phyloP scores from a whole-genome alignment of 768 basidiomycete species.

The Termitomyces sp. region DNA sequence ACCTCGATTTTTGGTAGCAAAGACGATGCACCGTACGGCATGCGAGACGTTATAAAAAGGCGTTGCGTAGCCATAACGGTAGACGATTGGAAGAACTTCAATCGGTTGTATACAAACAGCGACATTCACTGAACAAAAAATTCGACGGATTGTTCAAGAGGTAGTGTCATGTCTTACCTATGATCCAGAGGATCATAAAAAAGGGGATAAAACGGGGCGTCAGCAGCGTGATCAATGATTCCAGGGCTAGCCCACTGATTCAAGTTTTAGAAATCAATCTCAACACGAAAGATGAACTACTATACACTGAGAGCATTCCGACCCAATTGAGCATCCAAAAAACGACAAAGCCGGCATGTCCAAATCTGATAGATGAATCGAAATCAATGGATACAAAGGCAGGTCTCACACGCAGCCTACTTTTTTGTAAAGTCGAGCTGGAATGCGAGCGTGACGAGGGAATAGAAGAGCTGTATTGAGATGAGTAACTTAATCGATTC shows the following conservation, averaged over 20 bases:
- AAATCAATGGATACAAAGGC: background rate
- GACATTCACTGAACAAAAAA: conserved; percentile 42
- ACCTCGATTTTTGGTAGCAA: conserved; percentile 47
- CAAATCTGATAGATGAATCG: conserved; percentile 30
- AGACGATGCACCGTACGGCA: conserved; percentile 57
- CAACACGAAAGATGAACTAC: background rate
- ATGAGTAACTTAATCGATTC: background rate
- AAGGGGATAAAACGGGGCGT: conserved; percentile 52
- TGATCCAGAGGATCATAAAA: conserved; percentile 69
- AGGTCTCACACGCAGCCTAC: conserved; percentile 25
- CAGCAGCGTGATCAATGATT: conserved; percentile 54
- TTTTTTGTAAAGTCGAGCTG: conserved; percentile 47
- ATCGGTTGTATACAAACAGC: conserved; percentile 57
- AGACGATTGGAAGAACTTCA: conserved; percentile 49
- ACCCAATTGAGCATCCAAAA: conserved; percentile 71
- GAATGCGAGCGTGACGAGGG: conserved; percentile 56
- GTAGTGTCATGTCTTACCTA: conserved; percentile 28
- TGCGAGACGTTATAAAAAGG: conserved; percentile 70
- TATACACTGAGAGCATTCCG: conserved; percentile 56
- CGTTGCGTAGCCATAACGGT: conserved; percentile 60
- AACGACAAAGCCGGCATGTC: conserved; percentile 48
- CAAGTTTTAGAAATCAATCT: background rate
- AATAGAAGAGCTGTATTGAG: conserved; percentile 46
- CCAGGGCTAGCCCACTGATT: conserved; percentile 54
- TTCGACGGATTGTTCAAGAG: background rate